phyloP scores from a whole-genome alignment of 2,329 filamentous ascomycete genomes.

The Trichoderma pleuroti region DNA sequence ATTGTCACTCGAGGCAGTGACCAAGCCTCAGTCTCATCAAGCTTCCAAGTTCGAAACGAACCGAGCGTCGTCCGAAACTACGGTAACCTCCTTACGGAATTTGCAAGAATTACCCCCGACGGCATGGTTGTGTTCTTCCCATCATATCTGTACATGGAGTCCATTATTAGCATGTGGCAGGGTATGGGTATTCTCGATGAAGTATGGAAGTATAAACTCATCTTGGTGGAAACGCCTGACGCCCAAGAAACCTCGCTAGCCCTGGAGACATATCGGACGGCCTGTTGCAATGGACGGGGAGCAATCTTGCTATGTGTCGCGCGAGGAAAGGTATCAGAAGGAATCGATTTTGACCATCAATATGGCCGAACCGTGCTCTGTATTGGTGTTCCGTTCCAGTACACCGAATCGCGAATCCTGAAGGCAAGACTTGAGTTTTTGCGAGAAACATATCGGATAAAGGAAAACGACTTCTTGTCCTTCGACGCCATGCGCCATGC shows the following conservation, averaged over 20 bases:
- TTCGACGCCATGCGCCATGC: slow-evolving; percentile 99
- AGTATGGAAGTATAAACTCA: slow-evolving; percentile 98
- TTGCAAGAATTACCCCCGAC: slow-evolving; percentile 92
- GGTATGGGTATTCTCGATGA: slow-evolving; percentile 96
- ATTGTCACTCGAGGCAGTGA: slow-evolving; percentile 94
- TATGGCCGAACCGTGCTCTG: slow-evolving; percentile 94
- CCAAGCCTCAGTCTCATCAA: slow-evolving; percentile 86
- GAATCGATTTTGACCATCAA: slow-evolving; percentile 98
- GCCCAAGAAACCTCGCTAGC: slow-evolving; percentile 95
- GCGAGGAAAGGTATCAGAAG: slow-evolving; percentile 93
- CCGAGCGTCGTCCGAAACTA: slow-evolving; percentile 97
- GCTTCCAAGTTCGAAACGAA: slow-evolving; percentile 93
- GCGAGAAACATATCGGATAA: slow-evolving; percentile 94
- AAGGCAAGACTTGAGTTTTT: slow-evolving; percentile 94
- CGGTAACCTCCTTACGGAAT: slow-evolving; percentile 87
- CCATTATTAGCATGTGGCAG: slow-evolving; percentile 98
- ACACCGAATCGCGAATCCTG: slow-evolving; percentile 94
- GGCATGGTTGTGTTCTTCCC: slow-evolving; percentile 99
- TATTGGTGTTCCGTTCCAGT: slow-evolving; percentile 97
- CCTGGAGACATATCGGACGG: slow-evolving; percentile 93
- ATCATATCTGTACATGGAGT: slow-evolving; percentile 98
- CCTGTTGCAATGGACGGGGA: slow-evolving; percentile 93
- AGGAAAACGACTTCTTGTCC: slow-evolving; percentile 94
- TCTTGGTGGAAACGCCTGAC: slow-evolving; percentile 95
- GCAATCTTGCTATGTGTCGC: slow-evolving; percentile 93